Evolutionary conservation across 176 grass and related monocot genomes (phyloP).

Genomic region (Carex cristatella): DNA sequence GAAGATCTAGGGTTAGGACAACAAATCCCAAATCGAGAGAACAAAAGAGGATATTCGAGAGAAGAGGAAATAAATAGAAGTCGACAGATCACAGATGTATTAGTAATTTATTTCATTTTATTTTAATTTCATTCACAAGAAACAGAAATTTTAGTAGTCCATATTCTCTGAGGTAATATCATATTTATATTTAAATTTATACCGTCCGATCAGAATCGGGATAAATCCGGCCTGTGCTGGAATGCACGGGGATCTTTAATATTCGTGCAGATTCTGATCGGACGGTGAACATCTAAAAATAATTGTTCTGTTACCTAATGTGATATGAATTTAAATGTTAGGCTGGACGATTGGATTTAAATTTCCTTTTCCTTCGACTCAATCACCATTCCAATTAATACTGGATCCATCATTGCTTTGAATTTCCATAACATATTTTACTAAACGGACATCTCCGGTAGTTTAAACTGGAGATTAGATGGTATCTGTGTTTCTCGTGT

Average conservation of each 20-base stretch:
- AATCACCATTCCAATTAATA: background rate
- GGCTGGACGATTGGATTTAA: background rate
- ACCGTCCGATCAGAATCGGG: too few species aligned
- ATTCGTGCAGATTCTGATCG: too few species aligned
- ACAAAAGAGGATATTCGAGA: conserved; percentile 17
- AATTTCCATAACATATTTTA: background rate
- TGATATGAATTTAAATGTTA: background rate
- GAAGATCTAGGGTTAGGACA: conserved; percentile 11
- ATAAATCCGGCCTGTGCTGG: too few species aligned
- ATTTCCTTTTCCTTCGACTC: background rate
- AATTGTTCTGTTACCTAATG: too few species aligned
- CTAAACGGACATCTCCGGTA: background rate
- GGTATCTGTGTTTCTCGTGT: background rate
- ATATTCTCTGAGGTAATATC: too few species aligned
- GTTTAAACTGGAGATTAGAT: background rate
- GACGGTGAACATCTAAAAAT: too few species aligned
- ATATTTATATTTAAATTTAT: too few species aligned
- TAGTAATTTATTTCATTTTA: background rate
- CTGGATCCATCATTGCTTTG: background rate
- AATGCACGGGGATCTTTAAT: too few species aligned
- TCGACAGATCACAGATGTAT: background rate
- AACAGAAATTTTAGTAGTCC: background rate
- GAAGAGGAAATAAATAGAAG: conserved; percentile 13
- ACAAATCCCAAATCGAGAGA: conserved; percentile 12
- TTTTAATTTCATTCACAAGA: background rate